phyloP scores from a whole-genome alignment of 768 basidiomycete genomes.

The Amanita pallidorosea region DNA sequence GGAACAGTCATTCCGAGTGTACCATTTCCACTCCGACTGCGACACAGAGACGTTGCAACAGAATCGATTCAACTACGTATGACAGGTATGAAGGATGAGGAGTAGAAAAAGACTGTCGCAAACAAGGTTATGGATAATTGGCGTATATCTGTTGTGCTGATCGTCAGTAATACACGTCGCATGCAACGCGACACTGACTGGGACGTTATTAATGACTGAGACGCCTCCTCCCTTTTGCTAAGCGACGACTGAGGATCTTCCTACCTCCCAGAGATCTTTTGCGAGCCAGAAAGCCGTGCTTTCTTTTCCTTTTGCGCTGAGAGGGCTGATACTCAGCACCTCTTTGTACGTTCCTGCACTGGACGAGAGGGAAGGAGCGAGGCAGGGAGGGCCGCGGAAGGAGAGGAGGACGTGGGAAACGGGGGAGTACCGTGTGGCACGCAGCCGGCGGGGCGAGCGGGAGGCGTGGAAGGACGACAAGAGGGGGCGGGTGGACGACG shows the following conservation, averaged over 20 bases:
- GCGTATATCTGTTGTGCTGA: constrained; percentile 3
- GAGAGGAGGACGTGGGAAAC: constrained; percentile 13
- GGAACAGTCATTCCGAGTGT: background rate
- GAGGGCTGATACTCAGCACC: constrained; percentile 97
- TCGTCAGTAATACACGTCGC: background rate
- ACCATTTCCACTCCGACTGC: constrained; percentile 2
- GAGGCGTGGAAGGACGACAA: constrained; percentile 13
- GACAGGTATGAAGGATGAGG: background rate
- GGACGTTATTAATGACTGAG: constrained; percentile 52
- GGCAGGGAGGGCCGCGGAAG: constrained; percentile 13
- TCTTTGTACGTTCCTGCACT: constrained; percentile 53
- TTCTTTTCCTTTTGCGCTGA: constrained; percentile 85
- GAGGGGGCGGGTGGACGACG: constrained; percentile 22
- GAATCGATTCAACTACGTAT: background rate
- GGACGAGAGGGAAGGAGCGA: constrained; percentile 17
- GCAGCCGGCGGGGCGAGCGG: background rate
- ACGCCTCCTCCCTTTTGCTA: constrained; percentile 67
- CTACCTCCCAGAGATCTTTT: constrained; percentile 59
- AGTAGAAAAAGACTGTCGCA: background rate
- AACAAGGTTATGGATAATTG: background rate
- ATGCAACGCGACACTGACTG: background rate
- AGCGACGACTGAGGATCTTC: constrained; percentile 60
- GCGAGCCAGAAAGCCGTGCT: constrained; percentile 82
- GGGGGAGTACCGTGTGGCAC: constrained; percentile 9
- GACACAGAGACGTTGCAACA: background rate